phyloP scores from a whole-genome alignment of 352 stramenopile genomes.

The Phytophthora palmivora region DNA sequence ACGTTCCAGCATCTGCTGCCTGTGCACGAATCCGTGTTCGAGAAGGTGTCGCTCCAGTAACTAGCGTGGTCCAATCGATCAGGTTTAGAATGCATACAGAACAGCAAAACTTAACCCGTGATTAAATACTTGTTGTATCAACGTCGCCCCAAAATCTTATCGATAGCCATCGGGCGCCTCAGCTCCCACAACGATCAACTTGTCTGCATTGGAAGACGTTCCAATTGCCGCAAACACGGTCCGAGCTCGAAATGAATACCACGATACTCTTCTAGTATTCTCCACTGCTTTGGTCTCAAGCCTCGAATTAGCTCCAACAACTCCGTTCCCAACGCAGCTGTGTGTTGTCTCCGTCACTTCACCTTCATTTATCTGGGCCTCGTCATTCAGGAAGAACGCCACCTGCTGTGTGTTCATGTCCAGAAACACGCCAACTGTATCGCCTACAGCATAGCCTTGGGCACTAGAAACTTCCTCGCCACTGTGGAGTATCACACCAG shows the following conservation, averaged over 20 bases:
- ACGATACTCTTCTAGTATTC: slow-evolving; percentile 14
- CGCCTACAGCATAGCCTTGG: slow-evolving; percentile 41
- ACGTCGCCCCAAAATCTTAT: slow-evolving; percentile 30
- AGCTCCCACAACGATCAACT: slow-evolving; percentile 39
- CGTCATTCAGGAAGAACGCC: slow-evolving; percentile 58
- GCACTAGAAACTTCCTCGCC: slow-evolving; percentile 40
- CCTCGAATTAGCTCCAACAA: neutral
- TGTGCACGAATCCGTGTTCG: slow-evolving; percentile 58
- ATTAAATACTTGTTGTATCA: slow-evolving; percentile 36
- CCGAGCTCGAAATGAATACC: slow-evolving; percentile 31
- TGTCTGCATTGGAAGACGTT: slow-evolving; percentile 39
- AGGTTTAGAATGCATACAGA: slow-evolving; percentile 21
- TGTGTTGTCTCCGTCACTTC: slow-evolving; percentile 14
- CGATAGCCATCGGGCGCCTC: slow-evolving; percentile 36
- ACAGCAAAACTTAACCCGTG: slow-evolving; percentile 27
- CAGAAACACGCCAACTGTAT: slow-evolving; percentile 52
- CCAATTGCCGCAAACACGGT: slow-evolving; percentile 47
- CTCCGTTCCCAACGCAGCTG: too few species aligned
- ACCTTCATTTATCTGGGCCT: slow-evolving; percentile 19
- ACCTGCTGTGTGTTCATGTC: slow-evolving; percentile 53
- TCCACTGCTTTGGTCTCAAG: slow-evolving; percentile 31
- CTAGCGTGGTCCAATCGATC: neutral
- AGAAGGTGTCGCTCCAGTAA: slow-evolving; percentile 72
- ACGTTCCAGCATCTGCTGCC: slow-evolving; percentile 80
- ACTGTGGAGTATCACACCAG: slow-evolving; percentile 44